Conservation (phyloP, 352 stramenopile genomes). For the Globisporangium emineosum region DNA sequence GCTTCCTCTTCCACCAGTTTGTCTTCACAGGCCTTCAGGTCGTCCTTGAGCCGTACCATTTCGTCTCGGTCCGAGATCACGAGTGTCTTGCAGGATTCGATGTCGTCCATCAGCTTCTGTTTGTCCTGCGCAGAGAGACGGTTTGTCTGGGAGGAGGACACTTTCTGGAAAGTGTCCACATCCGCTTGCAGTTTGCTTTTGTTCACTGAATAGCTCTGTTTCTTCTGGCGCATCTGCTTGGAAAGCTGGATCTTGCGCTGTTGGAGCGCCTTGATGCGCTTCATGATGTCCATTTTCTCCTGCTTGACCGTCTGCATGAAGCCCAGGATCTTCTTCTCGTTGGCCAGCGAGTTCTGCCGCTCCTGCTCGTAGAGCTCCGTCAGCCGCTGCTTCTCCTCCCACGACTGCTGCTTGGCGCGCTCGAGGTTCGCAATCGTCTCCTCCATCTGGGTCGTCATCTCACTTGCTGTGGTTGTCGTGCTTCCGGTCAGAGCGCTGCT, state of each 20-base stretch:
- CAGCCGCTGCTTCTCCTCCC: slow-evolving; percentile 88
- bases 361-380: slow-evolving; percentile 86
- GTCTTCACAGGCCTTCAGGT: slow-evolving; percentile 58
- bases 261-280: slow-evolving; percentile 84
- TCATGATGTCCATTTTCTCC: slow-evolving; percentile 90
- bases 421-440: slow-evolving; percentile 86
- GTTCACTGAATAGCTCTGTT: slow-evolving; percentile 69
- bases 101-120: slow-evolving; percentile 56
- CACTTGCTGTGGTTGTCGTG: slow-evolving; percentile 12
- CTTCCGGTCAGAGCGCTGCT: neutral
- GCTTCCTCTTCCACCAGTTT: slow-evolving; percentile 71
- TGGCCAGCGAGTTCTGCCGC: slow-evolving; percentile 79
- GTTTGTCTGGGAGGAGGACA: slow-evolving; percentile 13
- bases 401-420: slow-evolving; percentile 85
- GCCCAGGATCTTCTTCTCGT: slow-evolving; percentile 75
- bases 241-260: slow-evolving; percentile 71
- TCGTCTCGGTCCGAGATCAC: slow-evolving; percentile 65
- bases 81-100: slow-evolving; percentile 52
- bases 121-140: slow-evolving; percentile 38
- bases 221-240: slow-evolving; percentile 70
- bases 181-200: slow-evolving; percentile 71
- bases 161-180: slow-evolving; percentile 74
- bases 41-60: slow-evolving; percentile 51
- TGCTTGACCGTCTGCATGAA: slow-evolving; percentile 91
- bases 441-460: slow-evolving; percentile 79